These are phyloP conservation scores for Hondaea fermentalgiana DNA, from an alignment of 108 stramenopile species.

Conservation along the genomic window DNA sequence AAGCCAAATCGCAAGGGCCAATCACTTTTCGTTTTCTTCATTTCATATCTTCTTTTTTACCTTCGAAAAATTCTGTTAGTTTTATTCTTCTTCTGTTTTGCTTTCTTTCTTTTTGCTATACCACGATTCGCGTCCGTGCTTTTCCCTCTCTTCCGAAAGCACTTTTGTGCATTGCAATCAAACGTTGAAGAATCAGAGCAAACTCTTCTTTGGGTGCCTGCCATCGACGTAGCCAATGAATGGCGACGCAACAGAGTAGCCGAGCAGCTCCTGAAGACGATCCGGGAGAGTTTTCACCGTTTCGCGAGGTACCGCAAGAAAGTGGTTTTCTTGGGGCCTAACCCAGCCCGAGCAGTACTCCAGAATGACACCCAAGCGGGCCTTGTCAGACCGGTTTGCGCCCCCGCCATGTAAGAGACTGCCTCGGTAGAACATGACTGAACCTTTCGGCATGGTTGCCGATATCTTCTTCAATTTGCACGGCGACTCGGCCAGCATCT, in stretches of 20 bases:
- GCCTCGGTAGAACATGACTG: conserved; percentile 10
- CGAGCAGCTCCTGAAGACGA: background rate
- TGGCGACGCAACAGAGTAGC: background rate
- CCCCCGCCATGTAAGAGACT: background rate
- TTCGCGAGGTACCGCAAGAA: background rate
- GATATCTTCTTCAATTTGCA: background rate
- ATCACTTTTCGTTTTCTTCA: no score
- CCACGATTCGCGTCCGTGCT: background rate
- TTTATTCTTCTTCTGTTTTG: background rate
- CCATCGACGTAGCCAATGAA: conserved; percentile 17
- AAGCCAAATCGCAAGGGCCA: no score
- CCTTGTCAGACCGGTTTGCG: background rate
- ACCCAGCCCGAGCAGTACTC: conserved; percentile 10
- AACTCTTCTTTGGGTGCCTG: background rate
- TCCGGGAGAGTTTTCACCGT: background rate
- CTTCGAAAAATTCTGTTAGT: no score
- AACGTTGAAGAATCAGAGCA: background rate
- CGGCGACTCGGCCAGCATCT: background rate
- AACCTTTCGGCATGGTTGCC: background rate
- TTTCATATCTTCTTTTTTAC: no score
- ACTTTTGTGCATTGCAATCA: no score
- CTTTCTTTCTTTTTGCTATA: background rate
- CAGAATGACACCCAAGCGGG: background rate
- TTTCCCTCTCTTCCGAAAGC: no score
- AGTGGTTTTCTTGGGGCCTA: background rate